Evolutionary conservation across 192 early-diverging fungal genomes (phyloP), one percentile per base, ranked within the genome.

Genomic region (Podila clonocystis): DNA sequence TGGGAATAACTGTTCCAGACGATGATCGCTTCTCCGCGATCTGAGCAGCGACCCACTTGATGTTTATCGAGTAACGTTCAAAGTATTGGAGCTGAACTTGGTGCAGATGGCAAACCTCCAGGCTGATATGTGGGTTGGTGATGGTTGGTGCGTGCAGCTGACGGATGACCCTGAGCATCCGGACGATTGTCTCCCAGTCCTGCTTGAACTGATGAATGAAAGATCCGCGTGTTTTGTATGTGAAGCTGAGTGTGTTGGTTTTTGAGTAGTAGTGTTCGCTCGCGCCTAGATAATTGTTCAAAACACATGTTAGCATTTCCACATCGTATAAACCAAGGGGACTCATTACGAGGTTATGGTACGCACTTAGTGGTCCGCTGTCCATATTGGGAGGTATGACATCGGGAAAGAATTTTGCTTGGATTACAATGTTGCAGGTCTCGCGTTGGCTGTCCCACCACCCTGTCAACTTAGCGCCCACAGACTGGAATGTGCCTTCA

Each of bases 381-480:
- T 62, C 66, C 70, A 80, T 73, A 28, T 64, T 63, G 13, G 77
- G 13, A 2, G 70, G 66, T 9, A 64, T 73, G 30, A 72, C 52
- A 6, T 64, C 67, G 3, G 70, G 71, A 1, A 57, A 52, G 28
- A 80, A 73, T 29, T 65, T 80, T 36, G 77, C 77, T n/a, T 80
- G 70, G 9, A 80, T 65, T 33, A 73, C 67, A 73, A 80, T 73
- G 67, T 80, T 73, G 48, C 77, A 80, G 19, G 77, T 80, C 24
- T 72, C 77, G n/a, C 70, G 49, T 24, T 80, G 65, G 24, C 31
- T 69, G 49, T 68, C 67, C 77, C 77, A 80, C 77, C 77, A 80
- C 58, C 77, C 77, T 26, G 77, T 69, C 48, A 80, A 48, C 59
- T 80, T 80, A 6, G 77, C 77, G 3, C 77, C 77, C 1, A 80